Evolutionary conservation across 805 yeast species (phyloP).

Genomic region (Cyberlindnera mississippiensis): DNA sequence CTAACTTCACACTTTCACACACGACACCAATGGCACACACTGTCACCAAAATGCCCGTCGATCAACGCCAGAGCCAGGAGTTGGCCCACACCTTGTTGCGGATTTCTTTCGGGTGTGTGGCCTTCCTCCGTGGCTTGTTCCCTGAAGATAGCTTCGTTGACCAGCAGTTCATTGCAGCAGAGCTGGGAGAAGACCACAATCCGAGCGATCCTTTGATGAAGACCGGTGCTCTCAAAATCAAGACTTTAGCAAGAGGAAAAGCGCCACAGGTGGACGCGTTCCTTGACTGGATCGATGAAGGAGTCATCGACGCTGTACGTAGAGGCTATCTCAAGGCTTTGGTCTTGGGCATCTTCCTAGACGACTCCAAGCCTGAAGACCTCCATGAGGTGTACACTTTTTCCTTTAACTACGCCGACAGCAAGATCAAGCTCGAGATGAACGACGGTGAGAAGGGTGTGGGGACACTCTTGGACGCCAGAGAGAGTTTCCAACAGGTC

Average conservation of each 20-base stretch:
- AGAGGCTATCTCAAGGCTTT: slow-evolving; percentile 40
- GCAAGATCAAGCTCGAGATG: slow-evolving; percentile 27
- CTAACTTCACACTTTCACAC: neutral
- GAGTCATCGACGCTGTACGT: slow-evolving; percentile 43
- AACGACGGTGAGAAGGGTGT: slow-evolving; percentile 14
- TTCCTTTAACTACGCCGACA: slow-evolving; percentile 38
- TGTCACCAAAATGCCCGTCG: slow-evolving; percentile 16
- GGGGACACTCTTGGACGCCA: slow-evolving; percentile 31
- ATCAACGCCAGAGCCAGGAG: slow-evolving; percentile 40
- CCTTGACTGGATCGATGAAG: slow-evolving; percentile 50
- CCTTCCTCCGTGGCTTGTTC: slow-evolving; percentile 54
- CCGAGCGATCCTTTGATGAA: slow-evolving; percentile 27
- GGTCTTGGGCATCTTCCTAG: slow-evolving; percentile 42
- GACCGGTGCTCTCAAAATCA: slow-evolving; percentile 40
- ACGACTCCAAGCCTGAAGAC: slow-evolving; percentile 38
- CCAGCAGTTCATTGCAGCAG: slow-evolving; percentile 39
- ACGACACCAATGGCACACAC: slow-evolving; percentile 3
- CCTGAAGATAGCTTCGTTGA: slow-evolving; percentile 52
- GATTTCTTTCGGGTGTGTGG: slow-evolving; percentile 54
- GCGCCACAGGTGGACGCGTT: slow-evolving; percentile 45
- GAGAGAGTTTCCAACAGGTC: slow-evolving; percentile 43
- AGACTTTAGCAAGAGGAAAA: slow-evolving; percentile 44
- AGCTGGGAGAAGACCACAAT: slow-evolving; percentile 27
- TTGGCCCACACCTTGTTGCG: slow-evolving; percentile 45
- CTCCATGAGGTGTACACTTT: slow-evolving; percentile 51